Evolutionary conservation across 805 yeast genomes (phyloP), one percentile per base, ranked within the genome.

Genomic region (Komagataella mondaviorum): DNA sequence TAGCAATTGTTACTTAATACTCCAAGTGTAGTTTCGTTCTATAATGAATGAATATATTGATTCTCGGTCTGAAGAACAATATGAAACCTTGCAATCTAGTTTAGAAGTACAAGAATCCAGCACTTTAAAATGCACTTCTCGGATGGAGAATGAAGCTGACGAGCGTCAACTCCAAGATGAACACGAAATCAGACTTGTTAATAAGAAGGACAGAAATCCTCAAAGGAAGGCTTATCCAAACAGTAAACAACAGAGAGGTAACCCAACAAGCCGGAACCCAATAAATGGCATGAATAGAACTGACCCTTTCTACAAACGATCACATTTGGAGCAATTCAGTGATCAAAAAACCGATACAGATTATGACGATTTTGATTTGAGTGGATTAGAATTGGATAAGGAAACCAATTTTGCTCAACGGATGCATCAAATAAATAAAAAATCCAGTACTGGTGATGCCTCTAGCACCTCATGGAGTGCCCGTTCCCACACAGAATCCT

Each of bases 321-420:
- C 39, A 30, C 39, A 30, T 14, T 30, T 30, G 39, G 39, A 30
- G n/a, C 39, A 30, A 30, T 30, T 30, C 8, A 30, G 39, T 30
- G 39, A 30, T 30, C 39, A 30, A 30, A 46, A 48, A 43, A 50
- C 51, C 45, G 55, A 52, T 23, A 48, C 53, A 3, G 53, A 52
- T 22, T 50, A 39, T 30, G 48, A 46, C 18, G 55, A 54, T 44
- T 22, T 45, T 23, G 49, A 49, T 16, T 43, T 48, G n/a, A 51
- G 52, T 24, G 56, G 53, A 17, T 39, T 54, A 8, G 56, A 49
- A 23, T 24, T 49, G 14, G 39, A 53, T 20, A 48, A 51, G 3
- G 51, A 30, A 8, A 30, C 39, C 39, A 14, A 30, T 30, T 30
- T 30, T 30, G 39, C 39, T 10, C 39, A 30, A 30, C 39, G 14